Base-by-base conservation (phyloP, 2,329 filamentous ascomycete genomes). In the Plectosphaerella cucumerina region DNA sequence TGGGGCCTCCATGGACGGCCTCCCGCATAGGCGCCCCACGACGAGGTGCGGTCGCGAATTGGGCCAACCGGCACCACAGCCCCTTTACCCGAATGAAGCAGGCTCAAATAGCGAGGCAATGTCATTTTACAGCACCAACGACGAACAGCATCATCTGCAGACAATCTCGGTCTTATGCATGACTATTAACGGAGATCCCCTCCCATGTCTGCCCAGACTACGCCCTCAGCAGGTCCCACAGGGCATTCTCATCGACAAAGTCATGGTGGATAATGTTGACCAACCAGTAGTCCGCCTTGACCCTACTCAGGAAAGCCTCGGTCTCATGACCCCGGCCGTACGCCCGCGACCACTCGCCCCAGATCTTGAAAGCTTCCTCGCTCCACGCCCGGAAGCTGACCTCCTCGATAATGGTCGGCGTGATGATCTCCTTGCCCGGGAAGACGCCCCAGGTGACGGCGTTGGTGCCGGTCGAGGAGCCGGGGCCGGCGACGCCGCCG, bases 401-500 rank as follows among this genome's bases (percentile, higher is more conserved):
- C 59, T 92, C 89, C 67, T 97, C 93, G 62, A 97, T 96, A 63
- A 97, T 97, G 2, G 93, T 97, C 3, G 93, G 93, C 20, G 92
- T 96, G 52, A 96, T 82, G 64, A 97, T 97, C 69, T 97, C 93
- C 71, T 97, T 97, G 41, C 90, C 90, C 0, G 89, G 87, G 70
- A 97, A 97, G 1, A 91, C 90, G 48, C 93, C 93, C 93, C 93
- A 97, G 0, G 94, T 99, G 2, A 99, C 94, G 0, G 93, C 91
- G 63, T 97, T 97, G 26, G 95, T 93, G 60, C 81, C 85, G 23
- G 70, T 69, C 37, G 59, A 65, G 17, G 61, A 60, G 33, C 62
- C 62, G 44, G 65, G 56, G 26, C 61, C 61, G 31, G 64, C 60
- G 11, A 60, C 55, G 2, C 65, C 69, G 50, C 68, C 67, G 47